phyloP scores from a whole-genome alignment of 1,139 yeast genomes.

The Taphrina communis region DNA sequence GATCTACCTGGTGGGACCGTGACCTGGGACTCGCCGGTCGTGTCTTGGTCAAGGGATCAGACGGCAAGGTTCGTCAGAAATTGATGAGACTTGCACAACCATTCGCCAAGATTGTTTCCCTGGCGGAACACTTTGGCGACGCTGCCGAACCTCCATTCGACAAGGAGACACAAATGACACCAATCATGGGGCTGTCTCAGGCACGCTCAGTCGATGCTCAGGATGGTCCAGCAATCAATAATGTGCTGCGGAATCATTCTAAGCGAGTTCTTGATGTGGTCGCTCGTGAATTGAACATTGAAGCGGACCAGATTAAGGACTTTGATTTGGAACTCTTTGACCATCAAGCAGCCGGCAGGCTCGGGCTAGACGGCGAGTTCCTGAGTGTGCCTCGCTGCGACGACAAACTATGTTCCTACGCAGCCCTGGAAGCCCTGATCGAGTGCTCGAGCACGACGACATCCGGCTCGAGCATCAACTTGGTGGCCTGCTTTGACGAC shows the following conservation, averaged over 20 bases:
- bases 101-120: constrained; percentile 83
- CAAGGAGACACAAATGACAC: constrained; percentile 82
- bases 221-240: constrained; percentile 13
- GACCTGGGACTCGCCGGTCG: constrained; percentile 92
- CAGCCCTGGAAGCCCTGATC: constrained; percentile 74
- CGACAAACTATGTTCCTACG: constrained; percentile 59
- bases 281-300: constrained; percentile 67
- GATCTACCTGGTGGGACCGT: constrained; percentile 87
- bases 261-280: constrained; percentile 68
- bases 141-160: constrained; percentile 64
- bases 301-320: constrained; percentile 68
- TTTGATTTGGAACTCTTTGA: constrained; percentile 86
- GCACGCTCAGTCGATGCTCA: constrained; percentile 34
- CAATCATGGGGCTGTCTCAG: constrained; percentile 76
- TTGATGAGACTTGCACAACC: constrained; percentile 83
- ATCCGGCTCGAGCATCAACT: constrained; percentile 61
- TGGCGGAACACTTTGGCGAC: constrained; percentile 79
- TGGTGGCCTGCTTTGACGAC: constrained; percentile 86
- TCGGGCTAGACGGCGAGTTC: constrained; percentile 89
- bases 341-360: constrained; percentile 78
- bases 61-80: constrained; percentile 60
- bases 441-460: constrained; percentile 55
- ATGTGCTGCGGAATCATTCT: constrained; percentile 70
- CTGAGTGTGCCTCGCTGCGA: constrained; percentile 90
- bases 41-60: constrained; percentile 66